phyloP scores from a whole-genome alignment of 2,329 filamentous ascomycete species.

The Diaporthe longicolla region DNA sequence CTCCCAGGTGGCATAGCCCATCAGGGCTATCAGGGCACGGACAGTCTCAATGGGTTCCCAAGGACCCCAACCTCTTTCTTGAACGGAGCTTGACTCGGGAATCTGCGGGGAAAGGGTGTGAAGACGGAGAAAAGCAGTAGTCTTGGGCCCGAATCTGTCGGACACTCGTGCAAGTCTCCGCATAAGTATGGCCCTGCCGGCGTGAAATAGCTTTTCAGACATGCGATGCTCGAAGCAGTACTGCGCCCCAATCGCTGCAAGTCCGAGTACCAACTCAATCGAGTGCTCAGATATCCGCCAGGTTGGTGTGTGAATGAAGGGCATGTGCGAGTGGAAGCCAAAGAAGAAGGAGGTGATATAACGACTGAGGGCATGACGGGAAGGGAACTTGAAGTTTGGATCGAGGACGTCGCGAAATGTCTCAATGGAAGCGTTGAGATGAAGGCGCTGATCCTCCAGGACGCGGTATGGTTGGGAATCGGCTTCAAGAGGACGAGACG shows the following conservation, averaged over 20 bases:
- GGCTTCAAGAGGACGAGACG: not conserved
- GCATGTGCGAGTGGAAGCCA: constrained; percentile 56
- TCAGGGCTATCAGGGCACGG: constrained; percentile 53
- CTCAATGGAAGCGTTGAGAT: not conserved
- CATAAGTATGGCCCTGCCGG: constrained; percentile 51
- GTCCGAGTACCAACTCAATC: constrained; percentile 51
- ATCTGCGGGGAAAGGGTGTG: constrained; percentile 29
- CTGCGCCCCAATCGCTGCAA: constrained; percentile 54
- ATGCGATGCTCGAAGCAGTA: constrained; percentile 56
- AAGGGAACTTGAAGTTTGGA: constrained; percentile 51
- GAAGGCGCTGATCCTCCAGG: constrained; percentile 10
- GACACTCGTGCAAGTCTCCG: constrained; percentile 49
- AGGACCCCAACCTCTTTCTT: constrained; percentile 39
- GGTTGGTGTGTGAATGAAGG: constrained; percentile 55
- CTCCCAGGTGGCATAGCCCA: constrained; percentile 58
- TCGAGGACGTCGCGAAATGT: constrained; percentile 6
- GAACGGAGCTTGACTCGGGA: not conserved
- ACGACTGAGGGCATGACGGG: constrained; percentile 53
- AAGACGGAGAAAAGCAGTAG: constrained; percentile 46
- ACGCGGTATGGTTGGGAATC: constrained; percentile 13
- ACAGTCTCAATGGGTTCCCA: constrained; percentile 54
- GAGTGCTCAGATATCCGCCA: constrained; percentile 51
- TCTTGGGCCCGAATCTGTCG: constrained; percentile 47
- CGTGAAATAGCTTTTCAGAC: constrained; percentile 53
- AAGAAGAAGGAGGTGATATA: constrained; percentile 55